These are phyloP conservation scores for Salix suchowensis DNA, from an alignment of 345 rosid genomes.

Conservation along the genomic window DNA sequence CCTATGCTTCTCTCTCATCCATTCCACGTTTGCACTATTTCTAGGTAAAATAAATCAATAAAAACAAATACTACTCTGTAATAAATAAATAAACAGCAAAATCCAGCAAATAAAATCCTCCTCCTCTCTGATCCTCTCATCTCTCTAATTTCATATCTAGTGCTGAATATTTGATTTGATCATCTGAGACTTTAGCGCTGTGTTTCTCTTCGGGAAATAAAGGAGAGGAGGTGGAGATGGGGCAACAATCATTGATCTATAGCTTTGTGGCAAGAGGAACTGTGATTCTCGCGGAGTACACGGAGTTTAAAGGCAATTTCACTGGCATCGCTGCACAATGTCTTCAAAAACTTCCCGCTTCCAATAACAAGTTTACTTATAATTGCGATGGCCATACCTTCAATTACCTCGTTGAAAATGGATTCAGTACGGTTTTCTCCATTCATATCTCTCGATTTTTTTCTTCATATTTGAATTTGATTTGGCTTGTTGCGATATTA, in stretches of 20 bases:
- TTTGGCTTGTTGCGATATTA: neutral
- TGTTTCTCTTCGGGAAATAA: neutral
- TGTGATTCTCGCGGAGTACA: conserved; percentile 25
- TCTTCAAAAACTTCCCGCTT: conserved; percentile 29
- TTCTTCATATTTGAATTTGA: neutral
- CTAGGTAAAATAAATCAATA: neutral
- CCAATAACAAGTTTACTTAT: conserved; percentile 29
- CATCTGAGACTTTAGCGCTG: neutral
- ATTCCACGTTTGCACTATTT: neutral
- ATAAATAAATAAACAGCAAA: neutral
- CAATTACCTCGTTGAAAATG: conserved; percentile 33
- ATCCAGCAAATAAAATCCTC: neutral
- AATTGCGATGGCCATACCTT: conserved; percentile 34
- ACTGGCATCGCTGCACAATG: conserved; percentile 26
- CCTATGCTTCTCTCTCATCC: neutral
- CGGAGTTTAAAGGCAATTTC: conserved; percentile 30
- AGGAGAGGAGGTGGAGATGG: conserved; percentile 8
- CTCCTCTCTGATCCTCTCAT: conserved; percentile 1
- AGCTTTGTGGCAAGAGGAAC: conserved; percentile 34
- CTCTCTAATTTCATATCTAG: neutral
- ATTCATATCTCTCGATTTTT: neutral
- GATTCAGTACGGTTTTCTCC: conserved; percentile 21
- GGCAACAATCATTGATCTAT: conserved; percentile 29
- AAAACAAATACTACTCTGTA: neutral
- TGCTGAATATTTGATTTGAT: neutral